A percentile compares a stretch with the other conserved stretches of the same genome.
Conservation (phyloP, 2,329 filamentous ascomycete genomes). For the Verticillium zaregamsianum region DNA sequence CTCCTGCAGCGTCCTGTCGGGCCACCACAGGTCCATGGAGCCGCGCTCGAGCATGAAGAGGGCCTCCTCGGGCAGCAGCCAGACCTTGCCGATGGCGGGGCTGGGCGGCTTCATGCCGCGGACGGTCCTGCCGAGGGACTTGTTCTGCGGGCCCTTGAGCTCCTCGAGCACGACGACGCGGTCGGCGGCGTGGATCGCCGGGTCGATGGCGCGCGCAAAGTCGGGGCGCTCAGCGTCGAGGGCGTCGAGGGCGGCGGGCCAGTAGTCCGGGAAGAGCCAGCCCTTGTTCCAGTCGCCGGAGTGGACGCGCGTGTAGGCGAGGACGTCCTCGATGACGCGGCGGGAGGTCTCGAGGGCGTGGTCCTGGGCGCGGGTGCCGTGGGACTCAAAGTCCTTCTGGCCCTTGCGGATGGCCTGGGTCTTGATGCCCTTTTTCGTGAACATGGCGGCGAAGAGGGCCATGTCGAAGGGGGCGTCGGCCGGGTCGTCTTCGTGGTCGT, state of each 20-base stretch:
- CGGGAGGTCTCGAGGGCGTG: constrained; percentile 75
- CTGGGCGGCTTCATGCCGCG: constrained; percentile 48
- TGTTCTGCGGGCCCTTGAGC: constrained; percentile 67
- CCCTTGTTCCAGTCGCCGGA: constrained; percentile 64
- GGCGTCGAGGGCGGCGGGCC: constrained; percentile 22
- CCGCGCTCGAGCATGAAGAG: constrained; percentile 87
- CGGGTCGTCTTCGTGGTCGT: constrained; percentile 51
- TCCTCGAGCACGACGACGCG: constrained; percentile 65
- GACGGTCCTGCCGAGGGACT: constrained; percentile 67
- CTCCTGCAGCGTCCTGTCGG: constrained; percentile 47
- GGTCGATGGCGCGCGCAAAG: constrained; percentile 28
- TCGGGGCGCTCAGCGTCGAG: constrained; percentile 6
- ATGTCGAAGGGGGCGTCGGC: constrained; percentile 87
- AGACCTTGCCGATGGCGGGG: constrained; percentile 59
- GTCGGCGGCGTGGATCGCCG: constrained; percentile 33
- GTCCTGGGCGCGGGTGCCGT: constrained; percentile 80
- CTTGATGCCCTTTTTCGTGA: constrained; percentile 45
- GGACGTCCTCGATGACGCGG: constrained; percentile 82
- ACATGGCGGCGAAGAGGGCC: constrained; percentile 59
- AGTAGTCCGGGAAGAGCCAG: constrained; percentile 67
- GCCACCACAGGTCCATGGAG: constrained; percentile 84
- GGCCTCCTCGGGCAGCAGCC: constrained; percentile 88
- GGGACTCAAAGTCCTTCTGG: constrained; percentile 95
- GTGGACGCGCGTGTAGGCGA: constrained; percentile 74
- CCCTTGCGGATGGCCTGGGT: constrained; percentile 77